phyloP scores from a whole-genome alignment of 352 stramenopile species.

The Globisporangium emineosum region DNA sequence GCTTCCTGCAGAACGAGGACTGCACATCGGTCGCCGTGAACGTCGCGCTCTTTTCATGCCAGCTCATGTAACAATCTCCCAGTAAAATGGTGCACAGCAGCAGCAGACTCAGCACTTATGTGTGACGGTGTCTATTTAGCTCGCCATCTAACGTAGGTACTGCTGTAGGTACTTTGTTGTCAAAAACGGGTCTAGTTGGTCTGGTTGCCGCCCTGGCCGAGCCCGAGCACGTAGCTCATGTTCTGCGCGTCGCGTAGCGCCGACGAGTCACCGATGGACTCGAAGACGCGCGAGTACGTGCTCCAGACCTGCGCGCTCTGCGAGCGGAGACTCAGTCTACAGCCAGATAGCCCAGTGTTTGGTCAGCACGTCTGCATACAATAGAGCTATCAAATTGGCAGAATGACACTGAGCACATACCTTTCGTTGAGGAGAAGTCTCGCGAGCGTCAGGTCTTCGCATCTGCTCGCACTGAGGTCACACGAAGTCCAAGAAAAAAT shows the following conservation, averaged over 20 bases:
- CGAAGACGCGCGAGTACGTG: constrained; percentile 67
- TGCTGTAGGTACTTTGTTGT: background rate
- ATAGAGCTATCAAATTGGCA: background rate
- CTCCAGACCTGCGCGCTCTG: constrained; percentile 84
- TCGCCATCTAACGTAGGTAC: background rate
- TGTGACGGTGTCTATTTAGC: background rate
- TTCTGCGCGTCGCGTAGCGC: constrained; percentile 80
- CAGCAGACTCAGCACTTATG: background rate
- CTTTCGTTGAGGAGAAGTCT: constrained; percentile 84
- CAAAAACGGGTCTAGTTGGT: constrained; percentile 72
- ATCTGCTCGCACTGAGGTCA: constrained; percentile 53
- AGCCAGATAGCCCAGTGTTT: background rate
- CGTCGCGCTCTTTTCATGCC: constrained; percentile 13
- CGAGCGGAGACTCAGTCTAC: constrained; percentile 60
- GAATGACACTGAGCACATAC: constrained; percentile 18
- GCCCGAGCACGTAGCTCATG: constrained; percentile 87
- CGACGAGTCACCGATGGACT: constrained; percentile 61
- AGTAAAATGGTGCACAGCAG: background rate
- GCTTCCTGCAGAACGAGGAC: constrained; percentile 20
- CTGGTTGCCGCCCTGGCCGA: constrained; percentile 73
- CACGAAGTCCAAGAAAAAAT: background rate
- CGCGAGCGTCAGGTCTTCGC: constrained; percentile 60
- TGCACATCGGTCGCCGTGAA: constrained; percentile 7
- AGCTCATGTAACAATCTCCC: constrained; percentile 13
- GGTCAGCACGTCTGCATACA: background rate